Percentiles rank a stretch among this genome's conserved stretches.
Evolutionary conservation across 805 yeast genomes (phyloP).

Genomic region (Candida piceae): DNA sequence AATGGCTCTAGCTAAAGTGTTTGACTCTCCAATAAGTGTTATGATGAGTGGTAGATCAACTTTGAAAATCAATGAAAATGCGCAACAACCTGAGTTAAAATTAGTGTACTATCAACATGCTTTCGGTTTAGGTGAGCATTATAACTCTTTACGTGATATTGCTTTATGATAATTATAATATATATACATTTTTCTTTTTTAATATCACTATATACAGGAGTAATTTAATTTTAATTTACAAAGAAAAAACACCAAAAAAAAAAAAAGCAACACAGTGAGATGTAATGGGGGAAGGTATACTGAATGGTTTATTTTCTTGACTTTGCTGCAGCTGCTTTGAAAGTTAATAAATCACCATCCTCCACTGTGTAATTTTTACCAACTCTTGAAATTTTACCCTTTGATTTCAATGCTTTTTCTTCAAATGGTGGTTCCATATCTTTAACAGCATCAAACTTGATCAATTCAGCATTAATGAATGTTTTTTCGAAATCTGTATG

Average conservation of each 20-base stretch:
- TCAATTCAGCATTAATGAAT: constrained; percentile 89
- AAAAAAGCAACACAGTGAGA: no score
- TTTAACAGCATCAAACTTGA: constrained; percentile 74
- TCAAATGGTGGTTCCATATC: constrained; percentile 59
- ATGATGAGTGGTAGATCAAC: constrained; percentile 74
- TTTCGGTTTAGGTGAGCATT: constrained; percentile 92
- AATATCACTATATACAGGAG: constrained; percentile 1
- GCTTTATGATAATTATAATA: no score
- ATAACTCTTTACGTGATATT: constrained; percentile 58
- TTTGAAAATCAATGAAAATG: constrained; percentile 56
- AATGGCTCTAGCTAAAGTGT: constrained; percentile 70
- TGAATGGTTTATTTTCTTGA: constrained; percentile 11
- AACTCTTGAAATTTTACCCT: constrained; percentile 84
- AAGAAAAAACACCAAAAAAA: no score
- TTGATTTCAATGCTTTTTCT: constrained; percentile 76
- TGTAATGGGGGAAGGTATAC: no score
- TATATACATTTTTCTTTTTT: no score
- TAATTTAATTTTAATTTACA: no score
- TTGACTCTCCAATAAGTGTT: constrained; percentile 68
- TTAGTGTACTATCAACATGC: constrained; percentile 80
- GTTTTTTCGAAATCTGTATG: constrained; percentile 95
- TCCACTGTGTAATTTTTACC: constrained; percentile 95
- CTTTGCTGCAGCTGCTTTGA: constrained; percentile 73
- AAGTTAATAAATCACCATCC: constrained; percentile 88
- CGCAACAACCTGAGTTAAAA: constrained; percentile 48